A percentile compares a stretch with the other conserved stretches of the same genome.
Evolutionary conservation across 768 basidiomycete species (phyloP).

Genomic region (Mrakia blollopis): DNA sequence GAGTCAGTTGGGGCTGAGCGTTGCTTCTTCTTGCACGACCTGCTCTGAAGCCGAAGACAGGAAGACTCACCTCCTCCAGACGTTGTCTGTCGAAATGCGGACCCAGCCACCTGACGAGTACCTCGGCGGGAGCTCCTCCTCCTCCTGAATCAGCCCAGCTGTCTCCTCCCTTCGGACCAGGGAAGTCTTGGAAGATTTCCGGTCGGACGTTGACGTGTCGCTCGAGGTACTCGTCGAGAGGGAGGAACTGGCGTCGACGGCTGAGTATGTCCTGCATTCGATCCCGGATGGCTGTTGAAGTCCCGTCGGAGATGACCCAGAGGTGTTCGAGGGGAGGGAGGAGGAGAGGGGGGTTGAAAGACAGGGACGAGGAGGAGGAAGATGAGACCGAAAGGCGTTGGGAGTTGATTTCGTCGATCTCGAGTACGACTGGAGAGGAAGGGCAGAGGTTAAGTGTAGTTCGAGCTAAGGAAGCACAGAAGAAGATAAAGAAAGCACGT

Average conservation of each 20-base stretch:
- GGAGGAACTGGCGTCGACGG: slow-evolving; percentile 26
- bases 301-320: slow-evolving; percentile 24
- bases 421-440: slow-evolving; percentile 18
- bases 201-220: slow-evolving; percentile 17
- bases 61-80: slow-evolving; percentile 26
- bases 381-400: background rate
- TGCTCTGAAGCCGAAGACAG: background rate
- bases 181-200: slow-evolving; percentile 9
- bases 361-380: background rate
- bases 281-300: slow-evolving; percentile 2
- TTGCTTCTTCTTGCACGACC: background rate
- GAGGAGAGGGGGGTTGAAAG: background rate
- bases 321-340: slow-evolving; percentile 25
- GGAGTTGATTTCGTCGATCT: slow-evolving; percentile 15
- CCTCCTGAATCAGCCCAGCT: background rate
- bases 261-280: slow-evolving; percentile 26
- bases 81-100: slow-evolving; percentile 12
- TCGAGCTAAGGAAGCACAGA: background rate
- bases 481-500: background rate
- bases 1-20: too few relatives aligned
- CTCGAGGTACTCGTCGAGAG: slow-evolving; percentile 30
- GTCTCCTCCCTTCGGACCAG: background rate
- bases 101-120: slow-evolving; percentile 26
- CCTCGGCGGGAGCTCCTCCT: background rate
- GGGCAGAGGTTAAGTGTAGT: background rate